Percentiles rank a stretch among this genome's conserved stretches.
Evolutionary conservation across 148 eudicot genomes (phyloP).

Genomic region (Camellia granthamiana): DNA sequence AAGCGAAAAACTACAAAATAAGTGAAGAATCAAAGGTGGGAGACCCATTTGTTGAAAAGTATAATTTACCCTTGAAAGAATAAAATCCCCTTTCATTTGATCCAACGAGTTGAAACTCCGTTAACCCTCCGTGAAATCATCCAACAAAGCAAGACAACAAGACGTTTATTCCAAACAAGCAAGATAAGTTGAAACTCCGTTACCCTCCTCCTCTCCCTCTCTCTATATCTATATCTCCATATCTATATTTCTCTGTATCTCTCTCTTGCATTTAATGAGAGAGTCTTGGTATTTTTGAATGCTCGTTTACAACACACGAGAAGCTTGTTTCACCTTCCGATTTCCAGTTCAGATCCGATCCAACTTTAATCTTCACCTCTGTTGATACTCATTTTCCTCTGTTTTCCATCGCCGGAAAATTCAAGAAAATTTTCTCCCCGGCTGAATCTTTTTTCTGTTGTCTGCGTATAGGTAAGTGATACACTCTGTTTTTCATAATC

Average conservation of each 20-base stretch:
- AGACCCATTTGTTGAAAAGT: no score
- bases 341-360: slow-evolving; percentile 15
- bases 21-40: no score
- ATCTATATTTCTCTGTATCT: neutral
- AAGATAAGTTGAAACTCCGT: no score
- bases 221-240: neutral
- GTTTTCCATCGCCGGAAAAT: neutral
- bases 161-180: neutral
- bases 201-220: neutral
- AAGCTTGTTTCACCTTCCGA: slow-evolving; percentile 14
- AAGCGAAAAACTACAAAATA: no score
- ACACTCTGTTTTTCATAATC: neutral
- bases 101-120: neutral
- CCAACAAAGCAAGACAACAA: slow-evolving; percentile 12
- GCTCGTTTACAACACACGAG: slow-evolving; percentile 18
- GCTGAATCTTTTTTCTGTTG: neutral
- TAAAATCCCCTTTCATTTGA: no score
- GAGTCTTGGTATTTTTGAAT: neutral
- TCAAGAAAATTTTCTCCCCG: neutral
- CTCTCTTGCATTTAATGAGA: slow-evolving; percentile 19
- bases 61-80: no score
- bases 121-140: neutral
- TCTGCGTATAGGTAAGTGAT: neutral
- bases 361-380: neutral
- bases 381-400: neutral